phyloP scores from a whole-genome alignment of 2,329 filamentous ascomycete genomes.

The Acarospora socialis region DNA sequence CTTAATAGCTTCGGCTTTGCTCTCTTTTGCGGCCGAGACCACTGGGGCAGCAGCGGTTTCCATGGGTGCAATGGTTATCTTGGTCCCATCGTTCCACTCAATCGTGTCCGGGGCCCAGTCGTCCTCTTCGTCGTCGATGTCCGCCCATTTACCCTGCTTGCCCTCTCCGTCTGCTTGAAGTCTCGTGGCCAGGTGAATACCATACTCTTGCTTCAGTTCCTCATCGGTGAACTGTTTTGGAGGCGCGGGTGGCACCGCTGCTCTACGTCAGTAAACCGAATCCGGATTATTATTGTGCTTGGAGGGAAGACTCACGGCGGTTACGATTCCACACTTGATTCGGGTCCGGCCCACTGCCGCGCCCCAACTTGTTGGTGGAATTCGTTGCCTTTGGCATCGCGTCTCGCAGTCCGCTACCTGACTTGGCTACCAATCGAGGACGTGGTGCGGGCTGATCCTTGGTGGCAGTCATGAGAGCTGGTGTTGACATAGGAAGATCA shows the following conservation, averaged over 20 bases:
- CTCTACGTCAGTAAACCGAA: conserved; percentile 13
- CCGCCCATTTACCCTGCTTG: conserved; percentile 53
- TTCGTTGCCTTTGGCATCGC: conserved; percentile 35
- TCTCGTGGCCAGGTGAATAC: conserved; percentile 52
- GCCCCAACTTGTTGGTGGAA: conserved; percentile 30
- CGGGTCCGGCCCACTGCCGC: conserved; percentile 43
- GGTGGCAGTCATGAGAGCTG: conserved; percentile 25
- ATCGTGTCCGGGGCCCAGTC: conserved; percentile 55
- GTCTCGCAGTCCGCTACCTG: conserved; percentile 38
- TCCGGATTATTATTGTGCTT: too few species aligned
- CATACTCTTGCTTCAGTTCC: conserved; percentile 54
- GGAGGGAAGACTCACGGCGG: conserved; percentile 36
- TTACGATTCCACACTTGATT: conserved; percentile 59
- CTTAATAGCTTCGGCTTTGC: conserved; percentile 13
- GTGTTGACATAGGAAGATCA: conserved; percentile 20
- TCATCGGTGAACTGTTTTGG: conserved; percentile 54
- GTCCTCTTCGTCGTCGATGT: conserved; percentile 55
- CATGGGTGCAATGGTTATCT: conserved; percentile 42
- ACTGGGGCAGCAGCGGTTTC: conserved; percentile 14
- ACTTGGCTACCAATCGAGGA: conserved; percentile 50
- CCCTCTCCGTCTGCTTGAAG: conserved; percentile 47
- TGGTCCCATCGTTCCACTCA: conserved; percentile 56
- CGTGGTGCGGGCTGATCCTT: conserved; percentile 32
- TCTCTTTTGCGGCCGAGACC: conserved; percentile 9
- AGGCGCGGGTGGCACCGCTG: conserved; percentile 39